phyloP scores from a whole-genome alignment of 495 filamentous ascomycete genomes.

The Xylaria bambusicola region DNA sequence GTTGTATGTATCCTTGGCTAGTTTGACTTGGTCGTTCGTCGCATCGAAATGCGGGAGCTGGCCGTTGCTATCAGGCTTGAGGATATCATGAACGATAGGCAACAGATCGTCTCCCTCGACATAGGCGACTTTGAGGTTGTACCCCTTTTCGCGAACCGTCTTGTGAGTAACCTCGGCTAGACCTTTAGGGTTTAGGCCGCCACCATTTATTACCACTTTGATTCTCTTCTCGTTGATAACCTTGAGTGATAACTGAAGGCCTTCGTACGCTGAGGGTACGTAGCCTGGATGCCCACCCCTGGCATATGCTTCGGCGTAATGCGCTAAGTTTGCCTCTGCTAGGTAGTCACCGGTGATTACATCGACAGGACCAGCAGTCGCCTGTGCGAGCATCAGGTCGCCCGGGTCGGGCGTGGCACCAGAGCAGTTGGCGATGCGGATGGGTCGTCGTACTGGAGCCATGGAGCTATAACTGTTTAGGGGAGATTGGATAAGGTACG shows the following conservation, averaged over 20 bases:
- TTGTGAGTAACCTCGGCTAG: constrained; percentile 42
- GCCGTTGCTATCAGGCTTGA: constrained; percentile 12
- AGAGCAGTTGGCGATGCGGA: constrained; percentile 52
- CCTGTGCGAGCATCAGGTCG: constrained; percentile 27
- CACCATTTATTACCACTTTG: constrained; percentile 50
- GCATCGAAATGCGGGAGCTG: constrained; percentile 15
- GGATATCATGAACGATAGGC: constrained; percentile 13
- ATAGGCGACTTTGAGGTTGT: constrained; percentile 47
- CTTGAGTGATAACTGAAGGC: constrained; percentile 45
- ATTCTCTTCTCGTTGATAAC: constrained; percentile 45
- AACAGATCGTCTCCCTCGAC: constrained; percentile 44
- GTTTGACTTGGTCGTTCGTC: constrained; percentile 2
- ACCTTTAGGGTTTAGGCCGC: constrained; percentile 45
- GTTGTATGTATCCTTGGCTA: constrained; percentile 26
- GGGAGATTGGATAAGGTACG: background rate
- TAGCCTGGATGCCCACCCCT: constrained; percentile 35
- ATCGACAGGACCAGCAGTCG: constrained; percentile 37
- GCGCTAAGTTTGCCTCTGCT: constrained; percentile 38
- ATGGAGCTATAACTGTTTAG: background rate
- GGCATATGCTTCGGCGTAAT: constrained; percentile 31
- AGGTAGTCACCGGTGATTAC: constrained; percentile 61
- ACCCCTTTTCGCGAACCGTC: constrained; percentile 38
- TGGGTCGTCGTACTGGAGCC: constrained; percentile 32
- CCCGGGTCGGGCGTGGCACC: constrained; percentile 35
- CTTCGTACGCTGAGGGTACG: constrained; percentile 27